Evolutionary conservation across 495 filamentous ascomycete species (phyloP), one percentile per base, ranked within the genome.

Genomic region (Parathielavia hyrcaniae): DNA sequence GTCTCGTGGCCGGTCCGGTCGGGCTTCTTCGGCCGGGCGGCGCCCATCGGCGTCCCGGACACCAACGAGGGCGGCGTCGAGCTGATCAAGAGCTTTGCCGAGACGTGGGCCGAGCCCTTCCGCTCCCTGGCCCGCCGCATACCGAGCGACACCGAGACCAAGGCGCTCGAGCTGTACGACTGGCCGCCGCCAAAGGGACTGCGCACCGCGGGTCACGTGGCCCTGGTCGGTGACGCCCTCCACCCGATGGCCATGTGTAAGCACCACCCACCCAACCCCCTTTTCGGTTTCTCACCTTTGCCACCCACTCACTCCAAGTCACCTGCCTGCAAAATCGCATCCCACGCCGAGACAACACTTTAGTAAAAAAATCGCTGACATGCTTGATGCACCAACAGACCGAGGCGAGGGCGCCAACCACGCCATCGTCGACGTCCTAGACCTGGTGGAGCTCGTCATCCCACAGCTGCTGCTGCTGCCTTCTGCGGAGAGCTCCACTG

Each of bases 231-330:
- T 4, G 84, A 86, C 68, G 81, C 83, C 0, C 74, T 80, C 7
- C 83, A 87, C 67, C 73, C 81, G 1, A 86, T 86, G 83, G 74
- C 79, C 0, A 79, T 77, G 61, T 81, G 83, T 86, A 77, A 69
- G 81, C 79, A n/a, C n/a, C n/a, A n/a, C n/a, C n/a, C n/a, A n/a
- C n/a, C n/a, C n/a, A n/a, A n/a, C 4, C 6, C n/a, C 3, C 1
- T n/a, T 34, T 41, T 14, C 17, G 12, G 16, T 52, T 1, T 48
- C 30, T 56, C 26, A 35, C 16, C 20, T 9, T 20, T 1, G 5
- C 35, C 14, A 20, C 17, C 9, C 16, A 1, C 30, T n/a, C n/a
- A n/a, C n/a, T n/a, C n/a, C n/a, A n/a, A n/a, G n/a, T n/a, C n/a
- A n/a, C n/a, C n/a, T n/a, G n/a, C n/a, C n/a, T n/a, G n/a, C n/a